Evolutionary conservation across 495 filamentous ascomycete species (phyloP).

Genomic region (Penicillium lagena): DNA sequence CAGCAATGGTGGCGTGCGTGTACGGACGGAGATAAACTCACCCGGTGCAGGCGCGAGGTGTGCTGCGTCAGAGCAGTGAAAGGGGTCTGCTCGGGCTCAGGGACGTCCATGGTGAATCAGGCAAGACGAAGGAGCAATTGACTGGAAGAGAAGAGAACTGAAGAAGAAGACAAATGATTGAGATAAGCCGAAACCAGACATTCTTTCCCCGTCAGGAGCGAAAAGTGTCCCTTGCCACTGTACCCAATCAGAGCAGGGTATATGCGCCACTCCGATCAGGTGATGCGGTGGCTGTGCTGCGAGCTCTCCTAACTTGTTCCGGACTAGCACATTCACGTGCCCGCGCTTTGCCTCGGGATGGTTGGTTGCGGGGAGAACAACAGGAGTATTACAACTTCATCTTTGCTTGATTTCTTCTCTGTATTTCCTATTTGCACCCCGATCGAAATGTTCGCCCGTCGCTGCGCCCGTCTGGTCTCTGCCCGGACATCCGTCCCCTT

Average conservation of each 20-base stretch:
- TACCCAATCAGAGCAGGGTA: constrained; percentile 16
- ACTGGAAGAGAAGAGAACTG: neutral
- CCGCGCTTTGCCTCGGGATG: constrained; percentile 19
- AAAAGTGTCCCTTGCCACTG: constrained; percentile 35
- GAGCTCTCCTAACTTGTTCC: constrained; percentile 6
- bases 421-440: neutral
- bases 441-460: constrained; percentile 48
- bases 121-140: neutral
- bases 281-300: constrained; percentile 7
- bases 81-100: constrained; percentile 75
- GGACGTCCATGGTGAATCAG: constrained; percentile 58
- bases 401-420: neutral
- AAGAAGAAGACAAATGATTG: neutral
- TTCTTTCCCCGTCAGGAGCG: constrained; percentile 15
- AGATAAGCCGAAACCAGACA: constrained; percentile 20
- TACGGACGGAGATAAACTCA: constrained; percentile 36
- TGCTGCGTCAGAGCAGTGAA: constrained; percentile 81
- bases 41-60: constrained; percentile 64
- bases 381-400: neutral
- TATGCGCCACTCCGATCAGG: constrained; percentile 9
- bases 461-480: constrained; percentile 51
- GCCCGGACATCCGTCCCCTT: constrained; percentile 44
- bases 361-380: constrained; percentile 25
- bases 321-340: constrained; percentile 9
- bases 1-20: neutral